Percentiles rank a stretch among this genome's conserved stretches.
Evolutionary conservation across 2,329 filamentous ascomycete genomes (phyloP).

Genomic region (Aspergillus latus): DNA sequence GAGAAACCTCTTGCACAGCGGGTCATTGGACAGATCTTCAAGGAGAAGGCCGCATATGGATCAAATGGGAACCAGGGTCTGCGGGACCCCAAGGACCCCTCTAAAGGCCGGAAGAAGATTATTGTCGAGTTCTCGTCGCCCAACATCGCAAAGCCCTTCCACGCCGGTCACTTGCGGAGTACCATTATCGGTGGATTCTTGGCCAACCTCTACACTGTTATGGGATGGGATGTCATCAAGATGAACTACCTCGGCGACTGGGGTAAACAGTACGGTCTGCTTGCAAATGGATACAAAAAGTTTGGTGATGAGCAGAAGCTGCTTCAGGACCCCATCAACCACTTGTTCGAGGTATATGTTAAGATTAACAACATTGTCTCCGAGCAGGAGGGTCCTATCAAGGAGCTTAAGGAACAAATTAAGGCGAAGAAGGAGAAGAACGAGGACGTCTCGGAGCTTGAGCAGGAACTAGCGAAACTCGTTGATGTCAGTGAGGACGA

Average conservation of each 20-base stretch:
- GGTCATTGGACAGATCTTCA: constrained; percentile 60
- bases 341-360: constrained; percentile 66
- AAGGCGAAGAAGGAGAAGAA: constrained; percentile 49
- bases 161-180: constrained; percentile 64
- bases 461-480: constrained; percentile 50
- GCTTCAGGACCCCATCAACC: constrained; percentile 61
- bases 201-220: constrained; percentile 59
- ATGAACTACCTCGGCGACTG: constrained; percentile 70
- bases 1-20: constrained; percentile 55
- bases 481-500: constrained; percentile 58
- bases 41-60: constrained; percentile 58
- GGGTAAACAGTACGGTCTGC: constrained; percentile 67
- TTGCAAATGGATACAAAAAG: constrained; percentile 62
- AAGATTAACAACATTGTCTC: constrained; percentile 60
- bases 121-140: constrained; percentile 67
- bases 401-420: constrained; percentile 54
- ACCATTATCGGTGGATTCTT: constrained; percentile 68
- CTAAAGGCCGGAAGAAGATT: constrained; percentile 58
- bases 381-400: constrained; percentile 58
- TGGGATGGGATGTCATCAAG: constrained; percentile 62
- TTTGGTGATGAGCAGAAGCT: constrained; percentile 63
- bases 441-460: constrained; percentile 50
- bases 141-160: constrained; percentile 68
- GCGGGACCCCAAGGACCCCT: constrained; percentile 57
- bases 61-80: constrained; percentile 61